A percentile compares a stretch with the other conserved stretches of the same genome.
Evolutionary conservation across 352 stramenopile species (phyloP).

Genomic region (Phytophthora vignae): DNA sequence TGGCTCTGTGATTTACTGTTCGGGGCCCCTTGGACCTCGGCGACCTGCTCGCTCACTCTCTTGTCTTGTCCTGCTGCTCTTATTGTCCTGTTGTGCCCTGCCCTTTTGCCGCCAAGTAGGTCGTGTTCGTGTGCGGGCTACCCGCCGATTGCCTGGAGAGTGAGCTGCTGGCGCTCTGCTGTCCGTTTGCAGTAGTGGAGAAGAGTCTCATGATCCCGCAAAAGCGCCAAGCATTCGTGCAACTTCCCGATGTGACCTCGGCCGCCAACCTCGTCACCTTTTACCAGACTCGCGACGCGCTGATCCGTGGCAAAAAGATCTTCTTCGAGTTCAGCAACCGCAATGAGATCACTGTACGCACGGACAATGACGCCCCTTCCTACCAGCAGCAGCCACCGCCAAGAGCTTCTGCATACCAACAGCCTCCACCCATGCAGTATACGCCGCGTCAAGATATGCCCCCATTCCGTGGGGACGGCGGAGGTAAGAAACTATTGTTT

Average conservation of each 20-base stretch:
- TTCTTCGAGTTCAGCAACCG: slow-evolving; percentile 81
- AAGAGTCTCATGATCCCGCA: slow-evolving; percentile 79
- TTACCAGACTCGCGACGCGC: slow-evolving; percentile 77
- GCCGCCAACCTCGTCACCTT: slow-evolving; percentile 81
- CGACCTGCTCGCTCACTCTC: slow-evolving; percentile 27
- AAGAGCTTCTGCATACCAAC: slow-evolving; percentile 31
- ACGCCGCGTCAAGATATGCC: slow-evolving; percentile 26
- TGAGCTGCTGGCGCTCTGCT: slow-evolving; percentile 83
- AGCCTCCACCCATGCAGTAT: slow-evolving; percentile 34
- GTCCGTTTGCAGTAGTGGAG: slow-evolving; percentile 83
- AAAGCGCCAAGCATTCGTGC: slow-evolving; percentile 84
- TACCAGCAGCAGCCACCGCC: slow-evolving; percentile 40
- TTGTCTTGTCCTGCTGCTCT: slow-evolving; percentile 17
- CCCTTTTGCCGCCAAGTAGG: slow-evolving; percentile 44
- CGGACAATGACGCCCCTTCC: slow-evolving; percentile 33
- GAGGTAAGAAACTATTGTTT: slow-evolving; percentile 18
- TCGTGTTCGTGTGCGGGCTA: slow-evolving; percentile 81
- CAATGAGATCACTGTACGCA: slow-evolving; percentile 61
- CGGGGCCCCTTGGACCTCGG: not conserved
- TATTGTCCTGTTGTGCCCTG: slow-evolving; percentile 38
- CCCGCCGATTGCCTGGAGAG: slow-evolving; percentile 83
- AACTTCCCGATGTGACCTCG: slow-evolving; percentile 70
- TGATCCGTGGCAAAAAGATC: slow-evolving; percentile 83
- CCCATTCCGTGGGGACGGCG: slow-evolving; percentile 15
- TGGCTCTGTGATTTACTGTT: slow-evolving; percentile 6